Evolutionary conservation across 495 filamentous ascomycete species (phyloP), one percentile per base, ranked within the genome.

Genomic region (Thermochaetoides thermophila): DNA sequence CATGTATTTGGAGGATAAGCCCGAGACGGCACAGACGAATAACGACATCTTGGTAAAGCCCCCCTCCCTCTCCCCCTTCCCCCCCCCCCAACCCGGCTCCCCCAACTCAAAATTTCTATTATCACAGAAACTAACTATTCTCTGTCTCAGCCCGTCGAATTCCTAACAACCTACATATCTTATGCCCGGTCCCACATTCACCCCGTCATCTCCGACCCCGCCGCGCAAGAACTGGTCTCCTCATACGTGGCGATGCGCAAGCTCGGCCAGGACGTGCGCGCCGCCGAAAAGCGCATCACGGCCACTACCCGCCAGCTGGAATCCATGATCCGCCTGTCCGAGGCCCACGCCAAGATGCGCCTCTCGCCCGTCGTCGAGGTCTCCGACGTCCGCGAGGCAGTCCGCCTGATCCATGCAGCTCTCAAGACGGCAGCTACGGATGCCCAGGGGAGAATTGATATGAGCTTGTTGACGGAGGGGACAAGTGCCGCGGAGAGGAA

Each of bases 291-390:
- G 57, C 80, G 89, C 42, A 96, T 97, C 56, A 97, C 89, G 1
- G 89, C 89, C 29, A 97, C 89, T 7, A 97, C 89, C 8, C 71
- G 89, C 33, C 89, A 97, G 54, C 64, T 97, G 22, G 89, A 97
- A 57, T 85, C 78, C 21, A 96, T 96, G 80, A 95, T 97, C 52
- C 84, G 89, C 25, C 74, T 97, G 3, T 64, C 86, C 1, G 89
- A 97, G 65, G 87, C 89, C 10, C 92, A 96, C 57, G 89, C 89
- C 14, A 93, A 93, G 49, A 97, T 97, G 89, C 76, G 89, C 17
- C 67, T 97, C 7, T 76, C 81, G 0, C 43, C 59, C 0, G 65
- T 61, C 27, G 91, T 97, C 24, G 87, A 81, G 1, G 69, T 63
- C 9, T 71, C 73, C 33, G 89, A 97, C 52, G 89, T 97, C 14